Conservation (phyloP, 306 rosid species). For the Clitoria ternatea region DNA sequence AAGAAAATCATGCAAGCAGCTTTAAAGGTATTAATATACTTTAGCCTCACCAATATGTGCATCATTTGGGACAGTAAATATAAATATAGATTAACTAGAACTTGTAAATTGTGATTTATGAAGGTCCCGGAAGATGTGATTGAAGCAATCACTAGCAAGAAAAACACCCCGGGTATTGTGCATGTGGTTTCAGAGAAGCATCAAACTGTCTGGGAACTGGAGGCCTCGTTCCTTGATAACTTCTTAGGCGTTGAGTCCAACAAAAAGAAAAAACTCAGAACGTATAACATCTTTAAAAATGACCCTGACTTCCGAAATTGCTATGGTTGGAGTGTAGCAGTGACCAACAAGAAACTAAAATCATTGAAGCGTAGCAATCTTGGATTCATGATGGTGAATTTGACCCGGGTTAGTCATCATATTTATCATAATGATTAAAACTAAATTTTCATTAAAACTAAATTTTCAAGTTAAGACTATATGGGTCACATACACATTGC, state of each 20-base stretch:
- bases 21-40: conserved; percentile 54
- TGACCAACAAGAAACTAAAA: conserved; percentile 38
- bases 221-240: conserved; percentile 36
- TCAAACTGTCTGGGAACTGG: conserved; percentile 36
- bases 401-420: conserved; percentile 51
- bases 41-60: background rate
- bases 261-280: conserved; percentile 29
- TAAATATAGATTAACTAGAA: background rate
- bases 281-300: conserved; percentile 43
- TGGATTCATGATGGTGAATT: conserved; percentile 73
- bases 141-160: conserved; percentile 41
- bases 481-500: no score
- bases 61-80: background rate
- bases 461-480: no score
- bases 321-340: conserved; percentile 72
- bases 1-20: conserved; percentile 59
- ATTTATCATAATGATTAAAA: no score
- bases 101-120: background rate
- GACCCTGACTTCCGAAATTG: conserved; percentile 61
- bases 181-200: conserved; percentile 47
- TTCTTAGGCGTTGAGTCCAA: conserved; percentile 20
- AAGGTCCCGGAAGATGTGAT: conserved; percentile 74
- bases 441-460: no score
- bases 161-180: conserved; percentile 45
- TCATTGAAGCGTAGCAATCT: conserved; percentile 41